Evolutionary conservation across 2,329 filamentous ascomycete species (phyloP).

Genomic region (Verticillium isaacii): DNA sequence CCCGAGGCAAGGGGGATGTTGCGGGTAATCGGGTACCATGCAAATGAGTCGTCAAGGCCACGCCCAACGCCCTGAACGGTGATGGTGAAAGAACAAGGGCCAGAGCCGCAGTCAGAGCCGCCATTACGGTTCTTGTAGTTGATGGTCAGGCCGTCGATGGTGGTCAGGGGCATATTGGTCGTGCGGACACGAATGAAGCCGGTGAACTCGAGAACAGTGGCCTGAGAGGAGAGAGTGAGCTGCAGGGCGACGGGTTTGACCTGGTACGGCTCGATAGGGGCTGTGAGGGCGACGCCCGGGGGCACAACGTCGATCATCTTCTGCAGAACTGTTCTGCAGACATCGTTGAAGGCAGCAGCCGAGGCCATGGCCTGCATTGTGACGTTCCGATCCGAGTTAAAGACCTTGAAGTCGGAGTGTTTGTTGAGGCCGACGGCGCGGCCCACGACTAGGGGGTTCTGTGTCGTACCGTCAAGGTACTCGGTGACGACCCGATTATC

Average conservation of each 20-base stretch:
- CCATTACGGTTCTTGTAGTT: conserved; percentile 53
- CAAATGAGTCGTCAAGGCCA: conserved; percentile 58
- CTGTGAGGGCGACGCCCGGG: conserved; percentile 41
- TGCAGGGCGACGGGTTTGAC: conserved; percentile 56
- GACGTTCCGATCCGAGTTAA: conserved; percentile 48
- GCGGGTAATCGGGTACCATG: conserved; percentile 43
- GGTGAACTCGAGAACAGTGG: conserved; percentile 40
- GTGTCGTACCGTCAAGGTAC: conserved; percentile 48
- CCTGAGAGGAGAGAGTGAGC: conserved; percentile 45
- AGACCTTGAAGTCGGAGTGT: conserved; percentile 53
- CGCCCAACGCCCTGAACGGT: conserved; percentile 40
- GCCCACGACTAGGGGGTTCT: conserved; percentile 51
- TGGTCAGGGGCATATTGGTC: conserved; percentile 35
- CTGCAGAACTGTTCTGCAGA: conserved; percentile 48
- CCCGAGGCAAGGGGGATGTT: conserved; percentile 53
- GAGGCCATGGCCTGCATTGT: conserved; percentile 46
- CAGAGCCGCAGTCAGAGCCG: conserved; percentile 34
- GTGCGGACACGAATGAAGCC: conserved; percentile 55
- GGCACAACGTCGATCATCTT: conserved; percentile 61
- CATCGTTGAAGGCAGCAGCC: conserved; percentile 35
- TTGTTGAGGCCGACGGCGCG: conserved; percentile 37
- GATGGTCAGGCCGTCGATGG: conserved; percentile 43
- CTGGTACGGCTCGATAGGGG: conserved; percentile 49
- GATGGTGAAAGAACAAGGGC: conserved; percentile 38
- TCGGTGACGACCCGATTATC: conserved; percentile 55